These are phyloP conservation scores for Bruguiera sexangula DNA, from an alignment of 345 rosid species.

Conservation along the genomic window DNA sequence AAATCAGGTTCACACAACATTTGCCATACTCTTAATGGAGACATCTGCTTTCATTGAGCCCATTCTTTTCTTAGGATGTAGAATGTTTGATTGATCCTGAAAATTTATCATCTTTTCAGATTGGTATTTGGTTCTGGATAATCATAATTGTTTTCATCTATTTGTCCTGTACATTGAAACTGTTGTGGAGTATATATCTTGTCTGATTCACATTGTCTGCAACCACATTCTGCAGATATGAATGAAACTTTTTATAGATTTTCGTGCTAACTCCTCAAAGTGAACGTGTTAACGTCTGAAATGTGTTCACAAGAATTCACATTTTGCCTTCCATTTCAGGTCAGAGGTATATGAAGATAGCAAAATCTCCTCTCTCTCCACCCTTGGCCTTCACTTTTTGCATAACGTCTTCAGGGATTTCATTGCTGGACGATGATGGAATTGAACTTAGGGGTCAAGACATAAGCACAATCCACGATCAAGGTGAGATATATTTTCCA, in stretches of 20 bases:
- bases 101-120: too few species aligned
- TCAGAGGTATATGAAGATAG: slow-evolving; percentile 68
- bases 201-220: background rate
- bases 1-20: slow-evolving; percentile 50
- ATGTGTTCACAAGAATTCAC: slow-evolving; percentile 1
- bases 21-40: background rate
- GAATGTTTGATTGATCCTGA: background rate
- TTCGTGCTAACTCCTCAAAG: too few species aligned
- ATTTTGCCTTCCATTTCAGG: slow-evolving; percentile 41
- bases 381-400: slow-evolving; percentile 70
- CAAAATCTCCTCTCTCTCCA: slow-evolving; percentile 80
- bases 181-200: too few species aligned
- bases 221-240: background rate
- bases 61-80: background rate
- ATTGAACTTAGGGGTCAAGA: slow-evolving; percentile 56
- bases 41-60: background rate
- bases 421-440: slow-evolving; percentile 55
- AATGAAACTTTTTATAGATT: background rate
- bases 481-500: slow-evolving; percentile 32
- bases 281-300: background rate
- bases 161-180: too few species aligned
- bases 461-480: slow-evolving; percentile 49
- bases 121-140: too few species aligned
- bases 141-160: too few species aligned
- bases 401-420: slow-evolving; percentile 63